Base-by-base conservation (phyloP, 225 moss, liverwort and hornwort genomes). In the Pseudoscleropodium purum region DNA sequence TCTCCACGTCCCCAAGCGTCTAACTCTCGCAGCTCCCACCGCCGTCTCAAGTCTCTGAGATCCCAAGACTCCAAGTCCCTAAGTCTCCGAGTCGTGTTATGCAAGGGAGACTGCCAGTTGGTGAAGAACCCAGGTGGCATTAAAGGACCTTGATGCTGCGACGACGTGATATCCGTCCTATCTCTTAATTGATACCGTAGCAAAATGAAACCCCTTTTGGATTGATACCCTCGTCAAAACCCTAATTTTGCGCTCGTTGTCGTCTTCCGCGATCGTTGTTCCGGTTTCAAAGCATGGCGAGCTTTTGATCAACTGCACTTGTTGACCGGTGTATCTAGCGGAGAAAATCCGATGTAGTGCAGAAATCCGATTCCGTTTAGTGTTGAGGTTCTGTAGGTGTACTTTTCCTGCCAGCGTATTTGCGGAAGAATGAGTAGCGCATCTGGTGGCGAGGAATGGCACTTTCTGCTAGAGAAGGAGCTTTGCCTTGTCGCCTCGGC, bases 401-500 rank as follows among this genome's bases (percentile, higher is more conserved):
- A 4, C 6, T 21, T 39, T 62, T 39, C 15, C 4, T 41, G 52
- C 5, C 26, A 57, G 30, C 11, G 52, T 6, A 8, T 67, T 68
- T 68, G 7, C 33, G 52, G 36, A 81, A 88, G 87, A 20, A 85
- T 90, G 77, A 70, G 54, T 69, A 33, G 76, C 51, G 43, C 39
- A 49, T 43, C 91, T 96, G 92, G 57, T 96, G 88, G 83, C 90
- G 94, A 79, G 89, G 41, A 10, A 80, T 92, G 92, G 84, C 84
- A 65, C 16, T 39, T 79, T 83, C 57, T 57, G 21, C 47, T 60
- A 29, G 67, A 34, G 87, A n/a, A 61, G 61, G 81, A 75, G 90
- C 51, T 66, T n/a, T 76, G 51, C 61, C 69, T 68, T 21, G 85
- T 63, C 87, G 69, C 79, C 43, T 84, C 69, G 26, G 47, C 34